Conservation (phyloP, 768 basidiomycete genomes). For the Gyrodon lividus region DNA sequence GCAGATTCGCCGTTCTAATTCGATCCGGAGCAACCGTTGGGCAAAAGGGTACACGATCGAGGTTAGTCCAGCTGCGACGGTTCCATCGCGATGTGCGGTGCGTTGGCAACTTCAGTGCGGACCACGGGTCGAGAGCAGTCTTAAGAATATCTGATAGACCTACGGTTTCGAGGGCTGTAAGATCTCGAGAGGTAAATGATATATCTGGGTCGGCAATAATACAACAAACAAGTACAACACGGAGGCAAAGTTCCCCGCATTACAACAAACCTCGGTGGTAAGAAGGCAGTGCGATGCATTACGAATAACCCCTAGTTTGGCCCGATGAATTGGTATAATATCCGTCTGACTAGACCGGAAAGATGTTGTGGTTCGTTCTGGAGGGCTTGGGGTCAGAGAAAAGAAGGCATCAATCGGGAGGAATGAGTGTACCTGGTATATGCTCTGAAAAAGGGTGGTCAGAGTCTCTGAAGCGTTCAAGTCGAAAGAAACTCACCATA, state of each 20-base stretch:
- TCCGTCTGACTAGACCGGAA: constrained; percentile 74
- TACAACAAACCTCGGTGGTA: too few species aligned
- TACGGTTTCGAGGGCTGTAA: not conserved
- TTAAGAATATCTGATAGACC: not conserved
- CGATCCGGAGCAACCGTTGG: not conserved
- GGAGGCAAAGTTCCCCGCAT: not conserved
- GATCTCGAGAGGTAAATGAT: not conserved
- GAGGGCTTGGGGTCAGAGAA: not conserved
- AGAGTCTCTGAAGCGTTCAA: not conserved
- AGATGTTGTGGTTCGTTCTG: constrained; percentile 77
- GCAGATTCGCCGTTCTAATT: not conserved
- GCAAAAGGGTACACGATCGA: not conserved
- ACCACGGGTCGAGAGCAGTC: not conserved
- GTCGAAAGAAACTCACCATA: constrained; percentile 52
- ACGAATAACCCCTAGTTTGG: constrained; percentile 55
- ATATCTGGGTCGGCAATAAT: not conserved
- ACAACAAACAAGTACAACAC: not conserved
- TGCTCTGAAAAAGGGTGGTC: constrained; percentile 45
- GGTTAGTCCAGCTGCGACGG: too few species aligned
- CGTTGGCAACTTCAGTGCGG: too few species aligned
- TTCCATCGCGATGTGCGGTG: too few species aligned
- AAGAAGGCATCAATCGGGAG: too few species aligned
- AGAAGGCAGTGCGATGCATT: not conserved
- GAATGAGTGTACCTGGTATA: constrained; percentile 58
- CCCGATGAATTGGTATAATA: constrained; percentile 88